Evolutionary conservation across 257 asterid species (phyloP).

Genomic region (Buddleja alternifolia): DNA sequence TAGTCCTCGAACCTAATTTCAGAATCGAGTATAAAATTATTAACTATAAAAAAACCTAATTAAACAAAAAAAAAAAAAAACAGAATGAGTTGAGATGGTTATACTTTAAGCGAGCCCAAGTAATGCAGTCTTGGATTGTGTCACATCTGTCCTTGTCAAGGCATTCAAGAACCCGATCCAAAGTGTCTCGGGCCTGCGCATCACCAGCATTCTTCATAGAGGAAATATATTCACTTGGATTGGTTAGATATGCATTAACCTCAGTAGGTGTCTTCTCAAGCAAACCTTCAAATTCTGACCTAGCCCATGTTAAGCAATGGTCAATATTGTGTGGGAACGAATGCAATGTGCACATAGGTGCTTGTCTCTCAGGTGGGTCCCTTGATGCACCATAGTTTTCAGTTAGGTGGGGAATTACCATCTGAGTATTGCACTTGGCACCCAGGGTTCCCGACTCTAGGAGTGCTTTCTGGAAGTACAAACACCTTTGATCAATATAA

Average conservation of each 20-base stretch:
- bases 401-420: conserved; percentile 52
- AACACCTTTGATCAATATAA: conserved; percentile 48
- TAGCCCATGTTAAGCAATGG: conserved; percentile 57
- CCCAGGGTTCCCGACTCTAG: conserved; percentile 55
- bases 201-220: conserved; percentile 52
- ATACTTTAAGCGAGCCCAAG: conserved; percentile 54
- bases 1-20: conserved; percentile 49
- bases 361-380: conserved; percentile 56
- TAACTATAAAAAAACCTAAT: neutral
- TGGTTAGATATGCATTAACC: conserved; percentile 41
- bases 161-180: conserved; percentile 46
- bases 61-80: neutral
- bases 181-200: conserved; percentile 53
- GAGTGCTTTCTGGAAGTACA: conserved; percentile 51
- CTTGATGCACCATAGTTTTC: conserved; percentile 56
- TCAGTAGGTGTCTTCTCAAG: conserved; percentile 51
- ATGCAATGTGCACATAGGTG: conserved; percentile 53
- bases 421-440: conserved; percentile 57
- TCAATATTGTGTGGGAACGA: conserved; percentile 55
- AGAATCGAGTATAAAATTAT: conserved; percentile 22
- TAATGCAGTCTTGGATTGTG: conserved; percentile 47
- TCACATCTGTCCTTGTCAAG: conserved; percentile 47
- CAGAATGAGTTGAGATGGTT: neutral
- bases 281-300: conserved; percentile 55
- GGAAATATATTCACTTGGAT: conserved; percentile 42